Evolutionary conservation across 257 asterid species (phyloP), one percentile per base, ranked within the genome.

Genomic region (Solanum gracilifrons): DNA sequence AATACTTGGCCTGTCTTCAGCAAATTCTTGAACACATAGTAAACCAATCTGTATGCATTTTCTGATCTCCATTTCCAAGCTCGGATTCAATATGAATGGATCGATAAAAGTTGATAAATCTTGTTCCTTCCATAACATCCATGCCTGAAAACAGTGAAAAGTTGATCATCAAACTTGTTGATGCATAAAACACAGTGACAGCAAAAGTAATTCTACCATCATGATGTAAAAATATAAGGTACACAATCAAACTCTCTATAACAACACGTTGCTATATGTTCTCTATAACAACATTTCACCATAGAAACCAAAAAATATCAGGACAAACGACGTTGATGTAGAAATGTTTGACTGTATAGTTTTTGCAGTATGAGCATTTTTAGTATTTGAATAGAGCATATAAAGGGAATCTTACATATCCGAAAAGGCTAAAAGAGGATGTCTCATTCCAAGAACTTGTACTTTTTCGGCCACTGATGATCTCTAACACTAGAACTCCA

Each of bases 41-140:
- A 93, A 95, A 8, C 92, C 95, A 2, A 92, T 87, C 69, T 92
- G 93, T 21, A 94, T 87, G 86, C 91, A 90, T 89, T 91, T 88
- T 32, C 86, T 87, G 41, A 93, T 64, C 87, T 90, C 92, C 39
- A 77, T 90, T 68, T 32, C 58, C 68, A 33, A 46, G 84, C 90
- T 90, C 16, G 92, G 92, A 43, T 87, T 87, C n/a, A 73, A 86
- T 31, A 94, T 85, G 6, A 41, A 71, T 4, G 91, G 93, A 90
- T 94, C 93, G 90, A 89, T 87, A 31, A 95, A 80, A 58, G 92
- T 90, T 62, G 77, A 41, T 9, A 91, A 90, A 71, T 60, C 66
- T 39, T 88, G 91, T n/a, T 87, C 89, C 15, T 86, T 86, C 98
- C 95, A 94, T 13, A 87, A 89, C 90, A 89, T 93, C 96, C 95